Evolutionary conservation across 768 basidiomycete genomes (phyloP).

Genomic region (Suillus placidus): DNA sequence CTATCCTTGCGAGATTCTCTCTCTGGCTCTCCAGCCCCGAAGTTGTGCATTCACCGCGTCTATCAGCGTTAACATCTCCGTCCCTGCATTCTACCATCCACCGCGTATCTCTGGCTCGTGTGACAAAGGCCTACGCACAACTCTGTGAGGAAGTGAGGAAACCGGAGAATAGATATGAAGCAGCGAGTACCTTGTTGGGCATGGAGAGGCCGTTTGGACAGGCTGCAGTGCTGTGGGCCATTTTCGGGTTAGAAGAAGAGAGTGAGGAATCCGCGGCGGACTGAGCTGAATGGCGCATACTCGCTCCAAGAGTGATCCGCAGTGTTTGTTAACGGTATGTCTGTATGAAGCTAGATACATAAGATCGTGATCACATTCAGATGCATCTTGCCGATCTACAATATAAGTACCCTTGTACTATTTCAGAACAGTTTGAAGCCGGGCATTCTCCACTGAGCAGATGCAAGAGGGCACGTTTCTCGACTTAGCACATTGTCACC

Average conservation of each 20-base stretch:
- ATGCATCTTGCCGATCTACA: not conserved
- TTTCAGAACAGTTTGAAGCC: not conserved
- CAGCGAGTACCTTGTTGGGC: slow-evolving; percentile 82
- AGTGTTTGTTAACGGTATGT: not conserved
- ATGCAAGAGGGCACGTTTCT: not conserved
- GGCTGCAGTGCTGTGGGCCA: slow-evolving; percentile 70
- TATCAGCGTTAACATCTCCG: slow-evolving; percentile 72
- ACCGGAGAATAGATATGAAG: slow-evolving; percentile 84
- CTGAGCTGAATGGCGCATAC: not conserved
- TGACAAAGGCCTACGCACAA: slow-evolving; percentile 69
- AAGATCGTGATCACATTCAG: not conserved
- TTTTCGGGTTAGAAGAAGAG: slow-evolving; percentile 68
- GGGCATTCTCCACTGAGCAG: not conserved
- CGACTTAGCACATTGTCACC: not conserved
- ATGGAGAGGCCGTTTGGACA: slow-evolving; percentile 85
- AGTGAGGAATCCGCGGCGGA: slow-evolving; percentile 13
- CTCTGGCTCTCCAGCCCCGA: slow-evolving; percentile 83
- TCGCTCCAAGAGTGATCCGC: not conserved
- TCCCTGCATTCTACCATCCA: slow-evolving; percentile 72
- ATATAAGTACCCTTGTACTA: not conserved
- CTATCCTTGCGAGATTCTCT: slow-evolving; percentile 72
- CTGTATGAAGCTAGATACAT: not conserved
- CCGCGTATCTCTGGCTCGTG: slow-evolving; percentile 65
- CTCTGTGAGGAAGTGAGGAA: slow-evolving; percentile 79
- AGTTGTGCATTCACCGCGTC: slow-evolving; percentile 78